Conservation (phyloP, 345 rosid genomes). For the Psidium friedrichsthalianum region DNA sequence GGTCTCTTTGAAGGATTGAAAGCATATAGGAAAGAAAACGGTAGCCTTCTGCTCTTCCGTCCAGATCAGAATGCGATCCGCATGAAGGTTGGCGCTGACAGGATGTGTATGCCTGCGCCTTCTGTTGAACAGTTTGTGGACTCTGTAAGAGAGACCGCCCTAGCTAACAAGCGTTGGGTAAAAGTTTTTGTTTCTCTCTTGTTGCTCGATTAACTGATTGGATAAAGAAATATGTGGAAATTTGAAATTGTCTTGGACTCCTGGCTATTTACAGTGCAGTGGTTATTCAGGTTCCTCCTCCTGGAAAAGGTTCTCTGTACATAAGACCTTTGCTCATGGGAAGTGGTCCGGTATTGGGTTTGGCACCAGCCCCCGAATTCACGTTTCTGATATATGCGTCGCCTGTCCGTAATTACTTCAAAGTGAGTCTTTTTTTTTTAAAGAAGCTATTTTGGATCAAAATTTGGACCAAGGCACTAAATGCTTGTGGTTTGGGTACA, state of each 20-base stretch:
- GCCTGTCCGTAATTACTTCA: conserved; percentile 78
- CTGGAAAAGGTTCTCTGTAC: conserved; percentile 69
- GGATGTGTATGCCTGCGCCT: conserved; percentile 83
- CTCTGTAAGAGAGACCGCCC: conserved; percentile 57
- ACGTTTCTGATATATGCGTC: conserved; percentile 64
- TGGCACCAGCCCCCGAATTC: conserved; percentile 65
- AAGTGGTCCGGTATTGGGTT: conserved; percentile 58
- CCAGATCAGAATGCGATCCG: conserved; percentile 59
- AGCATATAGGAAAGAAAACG: conserved; percentile 63
- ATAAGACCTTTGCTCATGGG: conserved; percentile 79
- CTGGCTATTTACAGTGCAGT: not conserved
- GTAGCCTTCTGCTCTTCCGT: conserved; percentile 60
- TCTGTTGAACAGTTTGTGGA: conserved; percentile 59
- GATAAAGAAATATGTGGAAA: not conserved
- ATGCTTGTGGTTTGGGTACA: conserved; percentile 9
- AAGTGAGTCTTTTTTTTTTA: conserved; percentile 19
- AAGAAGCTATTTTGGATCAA: not conserved
- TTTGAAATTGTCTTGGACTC: not conserved
- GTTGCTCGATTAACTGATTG: not conserved
- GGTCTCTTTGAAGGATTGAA: conserved; percentile 77
- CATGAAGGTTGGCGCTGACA: conserved; percentile 66
- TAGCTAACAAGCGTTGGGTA: conserved; percentile 86
- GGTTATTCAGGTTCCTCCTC: conserved; percentile 59
- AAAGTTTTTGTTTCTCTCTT: not conserved
- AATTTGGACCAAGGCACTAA: not conserved